Percentiles rank a stretch among this genome's conserved stretches.
These are phyloP conservation scores for Gynandropsis gynandra DNA, from an alignment of 345 rosid genomes.

Conservation along the genomic window DNA sequence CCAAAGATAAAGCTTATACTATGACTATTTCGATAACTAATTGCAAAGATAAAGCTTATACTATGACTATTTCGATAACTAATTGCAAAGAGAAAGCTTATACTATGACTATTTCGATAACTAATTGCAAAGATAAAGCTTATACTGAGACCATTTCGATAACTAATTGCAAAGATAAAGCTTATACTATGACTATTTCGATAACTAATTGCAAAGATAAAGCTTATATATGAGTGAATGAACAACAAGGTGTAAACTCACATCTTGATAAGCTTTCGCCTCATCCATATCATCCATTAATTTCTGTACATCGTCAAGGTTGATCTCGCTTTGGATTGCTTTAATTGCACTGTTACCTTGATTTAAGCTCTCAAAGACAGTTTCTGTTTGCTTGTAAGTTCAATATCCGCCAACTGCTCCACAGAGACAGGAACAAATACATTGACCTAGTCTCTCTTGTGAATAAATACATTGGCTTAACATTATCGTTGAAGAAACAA, in stretches of 20 bases:
- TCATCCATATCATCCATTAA: slow-evolving; percentile 91
- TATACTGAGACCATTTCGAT: too few relatives aligned
- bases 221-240: background rate
- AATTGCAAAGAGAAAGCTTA: too few relatives aligned
- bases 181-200: background rate
- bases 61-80: too few relatives aligned
- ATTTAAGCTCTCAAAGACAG: slow-evolving; percentile 89
- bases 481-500: background rate
- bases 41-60: too few relatives aligned
- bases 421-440: slow-evolving; percentile 1
- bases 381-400: slow-evolving; percentile 88
- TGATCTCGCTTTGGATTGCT: slow-evolving; percentile 83
- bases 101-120: too few relatives aligned
- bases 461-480: background rate
- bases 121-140: too few relatives aligned
- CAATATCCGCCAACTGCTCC: slow-evolving; percentile 85
- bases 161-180: background rate
- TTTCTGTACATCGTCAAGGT: slow-evolving; percentile 85
- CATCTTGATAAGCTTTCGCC: slow-evolving; percentile 95
- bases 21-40: too few relatives aligned
- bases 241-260: slow-evolving; percentile 31
- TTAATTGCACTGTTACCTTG: slow-evolving; percentile 74
- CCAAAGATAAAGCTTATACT: too few relatives aligned
- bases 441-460: background rate
- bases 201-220: background rate